A percentile compares a stretch with the other conserved stretches of the same genome.
Conservation (phyloP, 1,139 yeast species). For the Blastobotrys malaysiensis region DNA sequence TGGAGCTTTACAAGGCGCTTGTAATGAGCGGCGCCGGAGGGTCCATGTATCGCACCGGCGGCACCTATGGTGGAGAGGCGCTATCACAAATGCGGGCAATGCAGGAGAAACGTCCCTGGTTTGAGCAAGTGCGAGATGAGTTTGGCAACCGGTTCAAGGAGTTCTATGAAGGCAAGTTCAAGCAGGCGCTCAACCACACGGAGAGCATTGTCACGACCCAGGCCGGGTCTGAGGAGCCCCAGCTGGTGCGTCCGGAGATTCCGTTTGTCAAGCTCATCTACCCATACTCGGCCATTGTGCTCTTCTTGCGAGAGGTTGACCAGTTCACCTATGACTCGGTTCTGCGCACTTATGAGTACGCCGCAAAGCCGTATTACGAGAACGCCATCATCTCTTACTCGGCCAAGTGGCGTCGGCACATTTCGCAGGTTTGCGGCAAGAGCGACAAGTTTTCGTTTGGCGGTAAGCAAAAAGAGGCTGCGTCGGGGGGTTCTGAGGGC, state of each 20-base stretch:
- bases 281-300: constrained; percentile 56
- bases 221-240: constrained; percentile 17
- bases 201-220: constrained; percentile 13
- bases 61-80: constrained; percentile 38
- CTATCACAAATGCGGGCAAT: constrained; percentile 70
- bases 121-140: constrained; percentile 50
- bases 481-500: constrained; percentile 3
- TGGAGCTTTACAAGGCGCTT: constrained; percentile 57
- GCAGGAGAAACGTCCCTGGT: constrained; percentile 57
- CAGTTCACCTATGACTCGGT: constrained; percentile 38
- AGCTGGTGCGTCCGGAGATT: constrained; percentile 18
- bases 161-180: constrained; percentile 45
- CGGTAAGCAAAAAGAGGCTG: constrained; percentile 1
- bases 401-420: constrained; percentile 27
- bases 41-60: not conserved
- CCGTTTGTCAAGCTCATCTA: constrained; percentile 31
- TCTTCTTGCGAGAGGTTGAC: constrained; percentile 58
- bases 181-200: constrained; percentile 23
- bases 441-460: constrained; percentile 22
- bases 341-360: constrained; percentile 30
- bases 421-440: constrained; percentile 16
- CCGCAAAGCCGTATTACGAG: constrained; percentile 26
- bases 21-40: constrained; percentile 18
- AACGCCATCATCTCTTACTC: constrained; percentile 28
- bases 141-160: constrained; percentile 48